phyloP scores from a whole-genome alignment of 495 filamentous ascomycete species.

The Lineolata rhizophorae region DNA sequence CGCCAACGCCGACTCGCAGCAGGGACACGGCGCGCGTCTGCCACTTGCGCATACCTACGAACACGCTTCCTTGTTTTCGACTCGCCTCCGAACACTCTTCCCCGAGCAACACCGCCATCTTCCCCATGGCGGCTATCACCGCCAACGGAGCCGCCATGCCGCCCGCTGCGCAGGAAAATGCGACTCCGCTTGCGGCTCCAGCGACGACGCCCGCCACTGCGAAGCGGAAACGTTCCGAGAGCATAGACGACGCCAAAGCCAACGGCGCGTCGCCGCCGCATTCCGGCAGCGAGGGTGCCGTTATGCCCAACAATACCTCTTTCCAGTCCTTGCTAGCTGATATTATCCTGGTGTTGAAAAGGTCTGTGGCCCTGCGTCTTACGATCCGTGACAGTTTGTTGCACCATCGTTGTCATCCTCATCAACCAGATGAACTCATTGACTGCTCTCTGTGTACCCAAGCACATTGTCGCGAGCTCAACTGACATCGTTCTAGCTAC shows the following conservation, averaged over 20 bases:
- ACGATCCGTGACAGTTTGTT: too few species aligned
- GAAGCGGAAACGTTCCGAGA: slow-evolving; percentile 14
- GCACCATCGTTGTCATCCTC: slow-evolving; percentile 4
- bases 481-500: slow-evolving; percentile 7
- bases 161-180: too few species aligned
- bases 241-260: slow-evolving; percentile 2
- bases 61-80: too few species aligned
- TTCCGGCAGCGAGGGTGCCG: background rate
- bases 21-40: too few species aligned
- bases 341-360: slow-evolving; percentile 10
- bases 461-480: slow-evolving; percentile 1
- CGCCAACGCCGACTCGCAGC: too few species aligned
- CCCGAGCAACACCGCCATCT: too few species aligned
- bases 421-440: background rate
- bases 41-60: too few species aligned
- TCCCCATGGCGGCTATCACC: too few species aligned
- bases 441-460: background rate
- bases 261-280: slow-evolving; percentile 8
- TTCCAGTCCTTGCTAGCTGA: slow-evolving; percentile 9
- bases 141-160: too few species aligned
- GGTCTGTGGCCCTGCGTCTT: too few species aligned
- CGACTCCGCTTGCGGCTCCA: too few species aligned
- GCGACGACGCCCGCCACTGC: background rate
- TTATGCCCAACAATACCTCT: background rate
- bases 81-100: too few species aligned